Percentiles rank a stretch among this genome's conserved stretches.
Evolutionary conservation across 306 rosid species (phyloP).

Genomic region (Trichosanthes truncata): DNA sequence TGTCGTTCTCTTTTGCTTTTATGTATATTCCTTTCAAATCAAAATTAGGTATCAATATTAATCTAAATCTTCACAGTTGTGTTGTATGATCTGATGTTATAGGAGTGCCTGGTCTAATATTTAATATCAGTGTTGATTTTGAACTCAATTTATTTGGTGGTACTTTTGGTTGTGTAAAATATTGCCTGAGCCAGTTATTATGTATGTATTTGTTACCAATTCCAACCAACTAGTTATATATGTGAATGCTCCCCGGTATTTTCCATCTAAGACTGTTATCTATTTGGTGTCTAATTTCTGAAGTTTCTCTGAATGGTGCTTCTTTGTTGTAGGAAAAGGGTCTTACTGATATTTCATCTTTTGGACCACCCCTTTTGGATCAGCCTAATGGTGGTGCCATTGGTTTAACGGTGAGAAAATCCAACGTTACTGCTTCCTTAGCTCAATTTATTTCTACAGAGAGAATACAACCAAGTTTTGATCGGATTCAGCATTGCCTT

Average conservation of each 20-base stretch:
- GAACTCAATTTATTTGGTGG: background rate
- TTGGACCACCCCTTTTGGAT: constrained; percentile 73
- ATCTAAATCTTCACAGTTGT: background rate
- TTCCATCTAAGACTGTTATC: background rate
- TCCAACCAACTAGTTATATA: background rate
- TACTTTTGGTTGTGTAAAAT: background rate
- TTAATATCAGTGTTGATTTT: background rate
- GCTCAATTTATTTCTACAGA: constrained; percentile 55
- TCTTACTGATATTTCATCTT: constrained; percentile 49
- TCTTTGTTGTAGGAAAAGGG: constrained; percentile 49
- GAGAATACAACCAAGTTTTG: constrained; percentile 28
- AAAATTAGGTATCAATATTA: background rate
- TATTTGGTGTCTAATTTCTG: background rate
- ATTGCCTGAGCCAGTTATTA: background rate
- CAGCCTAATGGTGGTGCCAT: constrained; percentile 54
- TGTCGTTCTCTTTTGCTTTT: background rate
- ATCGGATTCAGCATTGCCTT: constrained; percentile 28
- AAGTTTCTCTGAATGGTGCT: background rate
- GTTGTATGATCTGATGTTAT: background rate
- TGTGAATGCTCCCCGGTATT: background rate
- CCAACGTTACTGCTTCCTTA: constrained; percentile 65
- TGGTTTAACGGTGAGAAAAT: constrained; percentile 63
- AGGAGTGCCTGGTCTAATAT: background rate
- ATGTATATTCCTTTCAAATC: background rate
- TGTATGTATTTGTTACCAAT: background rate